Base-by-base conservation (phyloP, 129 eudicot genomes). In the Apium graveolens region DNA sequence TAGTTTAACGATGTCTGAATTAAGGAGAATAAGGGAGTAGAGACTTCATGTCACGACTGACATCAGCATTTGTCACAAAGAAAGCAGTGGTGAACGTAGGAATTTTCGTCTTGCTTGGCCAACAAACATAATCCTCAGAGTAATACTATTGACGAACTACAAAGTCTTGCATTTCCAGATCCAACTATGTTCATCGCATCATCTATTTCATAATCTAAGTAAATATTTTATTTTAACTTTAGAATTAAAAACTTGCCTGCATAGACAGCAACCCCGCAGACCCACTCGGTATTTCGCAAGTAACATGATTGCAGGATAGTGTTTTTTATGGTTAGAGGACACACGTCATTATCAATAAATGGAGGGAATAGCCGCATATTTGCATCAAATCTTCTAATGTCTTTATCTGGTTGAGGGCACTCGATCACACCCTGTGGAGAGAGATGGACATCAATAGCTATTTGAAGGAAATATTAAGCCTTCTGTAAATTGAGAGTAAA, bases 231-330 rank as follows among this genome's bases (percentile, higher is more conserved):
- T 73, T 73, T 10, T 38, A 44, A 7, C 32, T 26, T 77, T 31
- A 72, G 77, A 29, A 53, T 37, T 0, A 49, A 75, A 48, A 69
- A 90, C 89, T 80, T 85, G 84, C 99, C 99, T 76, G 99, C 92
- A 81, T 95, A 95, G 74, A 95, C 84, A 73, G 99, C 97, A 83
- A 95, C 99, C 60, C 99, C 97, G 86, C 99, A 95, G 70, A 96
- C 99, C 99, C 99, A 95, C 74, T 95, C 99, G 71, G 95, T 95
- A 86, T 95, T 95, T 77, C 97, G 84, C 84, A 95, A 84, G 84
- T 92, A 95, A 87, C 99, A 95, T 62, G 99, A 95, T 82, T 95
- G 99, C 80, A 95, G 93, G 80, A 95, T 82, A 80, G 99, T 95
- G 82, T 95, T 95, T 82, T 95, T 95, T 29, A 95, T 95, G 80